phyloP scores from a whole-genome alignment of 2,329 filamentous ascomycete genomes.

The Neofusicoccum cordaticola region DNA sequence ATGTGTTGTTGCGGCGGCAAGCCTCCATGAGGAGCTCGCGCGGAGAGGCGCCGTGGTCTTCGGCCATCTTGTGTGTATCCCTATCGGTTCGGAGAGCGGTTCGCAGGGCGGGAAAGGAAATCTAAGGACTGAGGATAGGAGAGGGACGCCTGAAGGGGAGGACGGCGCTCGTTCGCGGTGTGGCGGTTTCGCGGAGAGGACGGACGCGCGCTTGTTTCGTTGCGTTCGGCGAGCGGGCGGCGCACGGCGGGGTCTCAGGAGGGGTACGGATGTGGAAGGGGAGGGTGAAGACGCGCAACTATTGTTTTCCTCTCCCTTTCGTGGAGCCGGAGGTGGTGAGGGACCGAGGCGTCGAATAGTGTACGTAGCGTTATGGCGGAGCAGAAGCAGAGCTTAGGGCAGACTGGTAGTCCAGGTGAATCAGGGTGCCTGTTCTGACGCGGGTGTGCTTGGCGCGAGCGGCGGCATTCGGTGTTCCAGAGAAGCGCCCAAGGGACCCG shows the following conservation, averaged over 20 bases:
- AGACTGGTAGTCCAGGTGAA: not conserved
- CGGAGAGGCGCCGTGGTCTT: slow-evolving; percentile 71
- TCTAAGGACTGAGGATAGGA: not conserved
- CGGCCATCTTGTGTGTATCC: not conserved
- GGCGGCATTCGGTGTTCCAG: not conserved
- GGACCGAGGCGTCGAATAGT: not conserved
- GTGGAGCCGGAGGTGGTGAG: not conserved
- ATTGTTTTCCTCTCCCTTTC: not conserved
- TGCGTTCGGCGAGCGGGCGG: not conserved
- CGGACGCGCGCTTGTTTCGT: slow-evolving; percentile 3
- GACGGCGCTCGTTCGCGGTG: not conserved
- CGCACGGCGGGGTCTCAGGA: slow-evolving; percentile 9
- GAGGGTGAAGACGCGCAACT: not conserved
- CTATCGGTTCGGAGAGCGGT: not conserved
- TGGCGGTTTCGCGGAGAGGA: not conserved
- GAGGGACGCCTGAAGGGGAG: slow-evolving; percentile 7
- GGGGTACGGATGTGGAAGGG: slow-evolving; percentile 5
- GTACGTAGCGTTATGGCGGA: not conserved
- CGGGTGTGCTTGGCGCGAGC: slow-evolving; percentile 2
- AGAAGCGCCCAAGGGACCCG: not conserved
- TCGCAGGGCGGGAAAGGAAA: not conserved
- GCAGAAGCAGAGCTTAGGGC: not conserved
- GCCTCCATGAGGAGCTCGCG: slow-evolving; percentile 88
- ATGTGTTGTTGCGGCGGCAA: slow-evolving; percentile 87
- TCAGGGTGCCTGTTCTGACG: slow-evolving; percentile 8